Conservation (phyloP, 1,284 basidiomycete genomes). For the Volvariella surrecta region DNA sequence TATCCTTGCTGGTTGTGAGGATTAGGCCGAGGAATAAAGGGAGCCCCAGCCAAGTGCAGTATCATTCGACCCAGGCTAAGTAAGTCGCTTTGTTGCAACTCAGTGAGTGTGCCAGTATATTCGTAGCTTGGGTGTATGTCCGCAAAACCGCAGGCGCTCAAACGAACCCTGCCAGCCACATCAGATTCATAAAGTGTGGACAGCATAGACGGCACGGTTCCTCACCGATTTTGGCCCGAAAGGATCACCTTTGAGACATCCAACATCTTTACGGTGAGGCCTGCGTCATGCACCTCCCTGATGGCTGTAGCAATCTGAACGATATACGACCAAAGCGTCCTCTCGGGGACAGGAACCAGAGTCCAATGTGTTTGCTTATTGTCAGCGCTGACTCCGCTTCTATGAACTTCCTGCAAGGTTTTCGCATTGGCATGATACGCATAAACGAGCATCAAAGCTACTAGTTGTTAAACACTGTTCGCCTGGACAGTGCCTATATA, state of each 20-base stretch:
- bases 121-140: conserved; percentile 52
- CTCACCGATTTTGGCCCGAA: conserved; percentile 83
- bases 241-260: conserved; percentile 87
- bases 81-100: conserved; percentile 84
- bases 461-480: conserved; percentile 4
- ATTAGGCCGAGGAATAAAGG: no score
- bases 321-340: conserved; percentile 91
- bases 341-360: conserved; percentile 50
- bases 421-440: conserved; percentile 84
- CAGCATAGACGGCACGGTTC: conserved; percentile 8
- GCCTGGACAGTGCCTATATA: conserved; percentile 13
- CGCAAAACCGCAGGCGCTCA: conserved; percentile 77
- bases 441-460: conserved; percentile 90
- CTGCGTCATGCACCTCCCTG: conserved; percentile 78
- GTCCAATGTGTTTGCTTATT: conserved; percentile 14
- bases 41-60: conserved; percentile 66
- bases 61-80: conserved; percentile 82
- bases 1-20: no score
- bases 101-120: conserved; percentile 56
- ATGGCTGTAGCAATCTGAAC: conserved; percentile 87
- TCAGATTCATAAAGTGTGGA: conserved; percentile 6
- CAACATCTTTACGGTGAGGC: conserved; percentile 77
- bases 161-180: conserved; percentile 50
- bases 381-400: conserved; percentile 24
- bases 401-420: conserved; percentile 70